A percentile compares a stretch with the other conserved stretches of the same genome.
Evolutionary conservation across 2,329 filamentous ascomycete genomes (phyloP).

Genomic region (Ophiostoma montium): DNA sequence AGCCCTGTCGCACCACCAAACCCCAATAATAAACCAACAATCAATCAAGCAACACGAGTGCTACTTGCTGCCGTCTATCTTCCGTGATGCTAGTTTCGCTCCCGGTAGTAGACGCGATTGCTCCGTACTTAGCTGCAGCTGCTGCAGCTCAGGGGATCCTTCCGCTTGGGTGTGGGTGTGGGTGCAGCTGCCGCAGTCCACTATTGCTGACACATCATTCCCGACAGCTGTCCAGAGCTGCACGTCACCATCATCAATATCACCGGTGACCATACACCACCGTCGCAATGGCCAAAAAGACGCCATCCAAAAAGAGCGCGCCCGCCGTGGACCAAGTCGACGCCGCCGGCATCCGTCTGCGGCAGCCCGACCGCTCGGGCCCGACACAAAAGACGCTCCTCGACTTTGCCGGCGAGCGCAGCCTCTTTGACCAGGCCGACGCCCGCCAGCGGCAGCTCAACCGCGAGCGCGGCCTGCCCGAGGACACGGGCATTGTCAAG

Average conservation of each 20-base stretch:
- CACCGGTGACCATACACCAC: not conserved
- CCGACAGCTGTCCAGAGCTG: not conserved
- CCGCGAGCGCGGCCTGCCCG: slow-evolving; percentile 14
- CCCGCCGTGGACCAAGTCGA: slow-evolving; percentile 32
- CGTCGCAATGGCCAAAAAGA: slow-evolving; percentile 2
- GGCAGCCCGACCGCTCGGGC: slow-evolving; percentile 53
- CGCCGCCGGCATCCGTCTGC: slow-evolving; percentile 42
- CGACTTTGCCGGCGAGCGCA: slow-evolving; percentile 52
- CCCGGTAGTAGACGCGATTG: not conserved
- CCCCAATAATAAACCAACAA: too few relatives aligned
- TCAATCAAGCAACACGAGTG: too few relatives aligned
- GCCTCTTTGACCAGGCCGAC: slow-evolving; percentile 39
- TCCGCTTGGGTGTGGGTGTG: slow-evolving; percentile 3
- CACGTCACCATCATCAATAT: not conserved
- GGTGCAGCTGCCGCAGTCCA: slow-evolving; percentile 2
- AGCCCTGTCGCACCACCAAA: too few relatives aligned
- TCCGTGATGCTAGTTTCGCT: too few relatives aligned
- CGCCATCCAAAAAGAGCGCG: slow-evolving; percentile 18
- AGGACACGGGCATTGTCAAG: not conserved
- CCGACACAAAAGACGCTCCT: slow-evolving; percentile 55
- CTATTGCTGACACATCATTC: not conserved
- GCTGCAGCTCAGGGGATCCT: slow-evolving; percentile 3
- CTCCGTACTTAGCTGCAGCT: too few relatives aligned
- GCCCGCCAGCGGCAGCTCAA: slow-evolving; percentile 24
- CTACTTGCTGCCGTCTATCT: too few relatives aligned